Conservation (phyloP, 2,329 filamentous ascomycete genomes). For the Emydomyces testavorans region DNA sequence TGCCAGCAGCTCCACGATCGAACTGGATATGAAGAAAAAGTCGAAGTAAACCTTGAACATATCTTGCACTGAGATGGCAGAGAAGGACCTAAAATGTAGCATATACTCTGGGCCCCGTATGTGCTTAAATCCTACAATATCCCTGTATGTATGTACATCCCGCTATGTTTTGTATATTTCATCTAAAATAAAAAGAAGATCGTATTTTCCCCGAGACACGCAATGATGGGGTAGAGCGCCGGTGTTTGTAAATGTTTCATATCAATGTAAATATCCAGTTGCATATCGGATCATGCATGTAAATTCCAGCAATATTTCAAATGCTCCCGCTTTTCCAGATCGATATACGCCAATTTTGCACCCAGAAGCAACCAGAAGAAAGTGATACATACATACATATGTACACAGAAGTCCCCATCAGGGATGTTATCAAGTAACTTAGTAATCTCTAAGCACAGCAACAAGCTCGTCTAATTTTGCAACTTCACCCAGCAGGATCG, state of each 20-base stretch:
- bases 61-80: background rate
- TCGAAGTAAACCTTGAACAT: background rate
- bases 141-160: background rate
- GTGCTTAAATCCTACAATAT: too few species aligned
- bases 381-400: too few species aligned
- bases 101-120: too few species aligned
- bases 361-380: background rate
- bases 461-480: slow-evolving; percentile 74
- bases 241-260: background rate
- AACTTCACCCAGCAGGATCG: slow-evolving; percentile 67
- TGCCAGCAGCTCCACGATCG: background rate
- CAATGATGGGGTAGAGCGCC: too few species aligned
- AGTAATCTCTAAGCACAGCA: slow-evolving; percentile 69
- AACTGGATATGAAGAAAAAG: background rate
- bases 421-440: slow-evolving; percentile 19
- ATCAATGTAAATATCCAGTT: background rate
- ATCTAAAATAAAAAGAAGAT: too few species aligned
- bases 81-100: too few species aligned
- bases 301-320: background rate
- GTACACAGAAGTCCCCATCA: too few species aligned
- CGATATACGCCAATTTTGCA: slow-evolving; percentile 1
- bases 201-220: too few species aligned
- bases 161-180: background rate
- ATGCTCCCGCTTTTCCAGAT: slow-evolving; percentile 5
- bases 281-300: background rate